Evolutionary conservation across 768 basidiomycete genomes (phyloP).

Genomic region (Lyophyllum atratum): DNA sequence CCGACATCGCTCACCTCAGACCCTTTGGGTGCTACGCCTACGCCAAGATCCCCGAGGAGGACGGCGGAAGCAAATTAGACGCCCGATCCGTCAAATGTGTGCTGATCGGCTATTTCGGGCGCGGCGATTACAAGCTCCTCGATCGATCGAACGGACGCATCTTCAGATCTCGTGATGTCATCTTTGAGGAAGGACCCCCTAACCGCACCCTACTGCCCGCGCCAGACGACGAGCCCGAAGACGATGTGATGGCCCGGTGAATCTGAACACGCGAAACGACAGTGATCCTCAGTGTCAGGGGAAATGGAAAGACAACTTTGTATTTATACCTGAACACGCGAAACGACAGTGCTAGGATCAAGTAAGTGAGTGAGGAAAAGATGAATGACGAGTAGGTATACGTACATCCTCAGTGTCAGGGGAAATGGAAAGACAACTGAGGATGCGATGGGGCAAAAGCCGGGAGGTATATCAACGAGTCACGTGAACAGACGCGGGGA

Average conservation of each 20-base stretch:
- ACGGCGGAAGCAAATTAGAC: neutral
- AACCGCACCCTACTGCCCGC: too few relatives aligned
- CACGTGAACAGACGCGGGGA: neutral
- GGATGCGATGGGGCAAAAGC: neutral
- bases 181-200: slow-evolving; percentile 25
- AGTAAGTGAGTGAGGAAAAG: neutral
- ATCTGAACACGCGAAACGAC: neutral
- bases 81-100: slow-evolving; percentile 14
- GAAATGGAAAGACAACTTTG: neutral
- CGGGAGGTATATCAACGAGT: neutral
- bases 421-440: neutral
- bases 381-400: neutral
- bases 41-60: neutral
- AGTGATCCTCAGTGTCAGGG: neutral
- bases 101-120: slow-evolving; percentile 27
- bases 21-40: slow-evolving; percentile 12
- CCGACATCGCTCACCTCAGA: slow-evolving; percentile 27
- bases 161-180: slow-evolving; percentile 19
- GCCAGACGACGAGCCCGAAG: too few relatives aligned
- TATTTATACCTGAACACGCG: neutral
- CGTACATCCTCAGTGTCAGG: neutral
- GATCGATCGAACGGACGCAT: slow-evolving; percentile 12
- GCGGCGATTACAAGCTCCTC: slow-evolving; percentile 22
- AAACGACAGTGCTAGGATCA: neutral
- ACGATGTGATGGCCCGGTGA: neutral